Percentiles rank a stretch among this genome's conserved stretches.
Conservation (phyloP, 345 rosid genomes). For the Eucalyptus polyanthemos region DNA sequence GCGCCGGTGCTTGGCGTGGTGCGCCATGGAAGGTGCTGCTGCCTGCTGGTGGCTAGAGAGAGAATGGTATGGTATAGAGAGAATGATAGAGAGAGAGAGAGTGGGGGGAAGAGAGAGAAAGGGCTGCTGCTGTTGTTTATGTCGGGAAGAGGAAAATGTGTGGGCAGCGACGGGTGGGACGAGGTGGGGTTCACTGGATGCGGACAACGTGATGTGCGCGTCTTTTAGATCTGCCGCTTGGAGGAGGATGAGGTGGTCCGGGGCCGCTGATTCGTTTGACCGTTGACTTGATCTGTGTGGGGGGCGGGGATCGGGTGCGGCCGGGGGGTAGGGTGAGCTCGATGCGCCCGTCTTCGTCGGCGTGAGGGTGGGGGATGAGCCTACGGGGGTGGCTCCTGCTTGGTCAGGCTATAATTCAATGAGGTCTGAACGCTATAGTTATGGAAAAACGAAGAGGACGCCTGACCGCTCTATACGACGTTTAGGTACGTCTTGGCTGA, state of each 20-base stretch:
- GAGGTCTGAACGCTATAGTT: not conserved
- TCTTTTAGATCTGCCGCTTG: not conserved
- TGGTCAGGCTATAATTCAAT: not conserved
- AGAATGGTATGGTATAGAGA: not conserved
- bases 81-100: not conserved
- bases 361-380: not conserved
- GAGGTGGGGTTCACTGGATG: not conserved
- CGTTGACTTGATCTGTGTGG: conserved; percentile 16
- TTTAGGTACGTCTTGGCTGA: not conserved
- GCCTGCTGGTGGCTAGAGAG: not conserved
- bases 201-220: not conserved
- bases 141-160: not conserved
- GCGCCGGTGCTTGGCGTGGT: conserved; percentile 16
- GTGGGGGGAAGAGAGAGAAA: not conserved
- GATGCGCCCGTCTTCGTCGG: not conserved
- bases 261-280: conserved; percentile 14
- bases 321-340: not conserved
- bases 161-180: not conserved
- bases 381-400: not conserved
- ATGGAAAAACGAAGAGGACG: not conserved
- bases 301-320: not conserved
- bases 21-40: conserved; percentile 12
- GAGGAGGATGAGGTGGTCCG: not conserved
- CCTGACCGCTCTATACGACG: not conserved
- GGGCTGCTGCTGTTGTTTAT: not conserved